Evolutionary conservation across 805 yeast genomes (phyloP).

Genomic region (Saturnispora diversa): DNA sequence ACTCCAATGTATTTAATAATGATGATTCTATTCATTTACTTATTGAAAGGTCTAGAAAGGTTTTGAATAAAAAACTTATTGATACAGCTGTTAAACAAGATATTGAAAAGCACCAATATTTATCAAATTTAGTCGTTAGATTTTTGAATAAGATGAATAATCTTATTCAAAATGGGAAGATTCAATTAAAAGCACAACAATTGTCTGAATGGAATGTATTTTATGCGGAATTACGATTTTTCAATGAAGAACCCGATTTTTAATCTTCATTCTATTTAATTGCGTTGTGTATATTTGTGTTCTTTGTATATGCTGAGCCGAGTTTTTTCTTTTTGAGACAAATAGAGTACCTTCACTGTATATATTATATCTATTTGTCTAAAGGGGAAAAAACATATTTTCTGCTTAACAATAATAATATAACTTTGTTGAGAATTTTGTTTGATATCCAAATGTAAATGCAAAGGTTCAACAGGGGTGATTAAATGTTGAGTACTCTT

Average conservation of each 20-base stretch:
- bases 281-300: no score
- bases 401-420: no score
- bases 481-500: no score
- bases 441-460: no score
- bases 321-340: no score
- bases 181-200: slow-evolving; percentile 18
- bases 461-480: no score
- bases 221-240: slow-evolving; percentile 9
- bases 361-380: no score
- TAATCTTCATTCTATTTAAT: neutral
- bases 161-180: slow-evolving; percentile 16
- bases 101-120: slow-evolving; percentile 46
- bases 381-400: no score
- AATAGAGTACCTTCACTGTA: no score
- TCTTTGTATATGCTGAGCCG: no score
- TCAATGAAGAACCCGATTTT: neutral
- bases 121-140: slow-evolving; percentile 27
- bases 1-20: slow-evolving; percentile 20
- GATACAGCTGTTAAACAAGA: slow-evolving; percentile 65
- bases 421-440: no score
- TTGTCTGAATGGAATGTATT: slow-evolving; percentile 21
- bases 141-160: slow-evolving; percentile 23
- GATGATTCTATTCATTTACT: slow-evolving; percentile 13
- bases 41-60: slow-evolving; percentile 33
- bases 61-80: slow-evolving; percentile 41